Evolutionary conservation across 2,329 filamentous ascomycete species (phyloP).

Genomic region (Ophiocordyceps camponoti-rufipedis): DNA sequence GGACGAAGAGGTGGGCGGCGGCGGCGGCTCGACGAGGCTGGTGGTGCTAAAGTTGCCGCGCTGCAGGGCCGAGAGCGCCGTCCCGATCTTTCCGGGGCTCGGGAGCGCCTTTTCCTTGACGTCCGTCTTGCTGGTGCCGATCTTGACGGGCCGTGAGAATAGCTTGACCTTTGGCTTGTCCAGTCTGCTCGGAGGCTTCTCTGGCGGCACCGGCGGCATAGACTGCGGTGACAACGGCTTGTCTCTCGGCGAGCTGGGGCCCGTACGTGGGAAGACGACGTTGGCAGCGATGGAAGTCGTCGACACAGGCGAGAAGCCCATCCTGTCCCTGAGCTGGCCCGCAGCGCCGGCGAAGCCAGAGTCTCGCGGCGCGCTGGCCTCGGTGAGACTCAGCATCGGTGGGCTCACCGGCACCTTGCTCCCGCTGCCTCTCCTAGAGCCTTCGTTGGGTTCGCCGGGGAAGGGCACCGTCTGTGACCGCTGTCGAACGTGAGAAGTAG

Average conservation of each 20-base stretch:
- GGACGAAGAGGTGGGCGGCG: conserved; percentile 23
- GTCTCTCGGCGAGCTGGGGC: conserved; percentile 30
- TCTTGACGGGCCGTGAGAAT: conserved; percentile 62
- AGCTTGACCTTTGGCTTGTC: conserved; percentile 69
- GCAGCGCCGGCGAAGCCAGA: conserved; percentile 27
- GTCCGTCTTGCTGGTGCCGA: conserved; percentile 47
- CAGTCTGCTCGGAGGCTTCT: conserved; percentile 36
- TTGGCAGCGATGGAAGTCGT: conserved; percentile 51
- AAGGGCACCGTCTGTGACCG: conserved; percentile 58
- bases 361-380: conserved; percentile 43
- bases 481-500: conserved; percentile 36
- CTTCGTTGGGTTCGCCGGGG: conserved; percentile 25
- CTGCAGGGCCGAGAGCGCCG: conserved; percentile 46
- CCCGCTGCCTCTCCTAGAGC: conserved; percentile 23
- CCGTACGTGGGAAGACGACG: conserved; percentile 51
- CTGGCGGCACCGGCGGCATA: conserved; percentile 22
- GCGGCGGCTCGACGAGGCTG: conserved; percentile 37
- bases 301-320: conserved; percentile 39
- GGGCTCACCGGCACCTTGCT: conserved; percentile 37
- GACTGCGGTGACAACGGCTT: conserved; percentile 16
- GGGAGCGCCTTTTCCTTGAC: conserved; percentile 47
- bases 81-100: conserved; percentile 54
- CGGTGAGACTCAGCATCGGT: conserved; percentile 44
- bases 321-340: conserved; percentile 28
- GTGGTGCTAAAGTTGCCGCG: conserved; percentile 52